A percentile compares a stretch with the other conserved stretches of the same genome.
Conservation (phyloP, 768 basidiomycete species). For the Panaeolus cyanescens region DNA sequence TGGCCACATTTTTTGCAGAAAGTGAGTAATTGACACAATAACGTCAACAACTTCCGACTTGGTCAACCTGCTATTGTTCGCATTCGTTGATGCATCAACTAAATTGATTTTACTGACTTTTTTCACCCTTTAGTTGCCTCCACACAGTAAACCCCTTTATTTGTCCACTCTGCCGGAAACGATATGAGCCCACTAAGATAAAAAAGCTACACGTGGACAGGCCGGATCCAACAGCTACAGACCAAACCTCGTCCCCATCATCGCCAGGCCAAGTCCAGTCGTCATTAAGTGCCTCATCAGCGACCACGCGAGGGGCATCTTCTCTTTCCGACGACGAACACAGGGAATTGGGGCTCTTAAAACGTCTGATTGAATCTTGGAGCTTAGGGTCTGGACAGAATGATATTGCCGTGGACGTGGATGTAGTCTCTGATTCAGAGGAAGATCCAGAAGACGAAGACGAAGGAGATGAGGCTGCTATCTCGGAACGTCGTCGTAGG, state of each 20-base stretch:
- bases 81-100: neutral
- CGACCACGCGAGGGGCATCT: no score
- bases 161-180: slow-evolving; percentile 70
- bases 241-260: no score
- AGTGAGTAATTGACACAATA: slow-evolving; percentile 41
- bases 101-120: neutral
- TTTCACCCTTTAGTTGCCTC: slow-evolving; percentile 47
- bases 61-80: neutral
- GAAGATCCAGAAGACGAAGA: no score
- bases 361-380: no score
- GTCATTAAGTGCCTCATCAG: no score
- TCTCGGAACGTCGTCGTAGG: no score
- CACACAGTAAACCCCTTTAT: slow-evolving; percentile 46
- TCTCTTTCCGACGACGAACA: no score
- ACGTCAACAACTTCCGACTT: neutral
- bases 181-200: slow-evolving; percentile 54
- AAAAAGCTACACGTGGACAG: slow-evolving; percentile 71
- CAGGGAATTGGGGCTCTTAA: no score
- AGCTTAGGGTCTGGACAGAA: no score
- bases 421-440: no score
- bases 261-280: neutral
- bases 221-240: slow-evolving; percentile 18
- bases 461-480: no score
- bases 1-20: slow-evolving; percentile 74
- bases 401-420: no score